Evolutionary conservation across 257 asterid genomes (phyloP).

Genomic region (Ehretia macrophylla): DNA sequence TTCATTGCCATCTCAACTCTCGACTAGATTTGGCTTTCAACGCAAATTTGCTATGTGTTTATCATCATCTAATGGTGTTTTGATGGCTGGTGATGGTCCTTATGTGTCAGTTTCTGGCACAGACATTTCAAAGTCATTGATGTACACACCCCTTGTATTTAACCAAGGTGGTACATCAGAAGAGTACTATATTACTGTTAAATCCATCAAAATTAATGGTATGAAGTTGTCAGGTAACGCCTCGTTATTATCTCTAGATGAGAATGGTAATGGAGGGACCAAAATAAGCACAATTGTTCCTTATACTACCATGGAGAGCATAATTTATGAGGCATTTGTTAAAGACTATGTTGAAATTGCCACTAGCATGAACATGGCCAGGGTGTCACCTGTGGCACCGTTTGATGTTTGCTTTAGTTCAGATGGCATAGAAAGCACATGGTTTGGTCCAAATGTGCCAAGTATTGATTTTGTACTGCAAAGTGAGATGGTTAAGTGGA

Average conservation of each 20-base stretch:
- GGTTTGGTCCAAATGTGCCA: constrained; percentile 38
- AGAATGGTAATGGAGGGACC: constrained; percentile 22
- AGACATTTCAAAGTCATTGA: constrained; percentile 41
- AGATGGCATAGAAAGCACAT: neutral
- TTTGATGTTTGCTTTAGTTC: constrained; percentile 59
- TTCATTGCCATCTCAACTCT: constrained; percentile 58
- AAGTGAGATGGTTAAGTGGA: constrained; percentile 90
- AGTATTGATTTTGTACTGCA: constrained; percentile 63
- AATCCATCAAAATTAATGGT: constrained; percentile 54
- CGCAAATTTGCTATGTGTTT: constrained; percentile 67
- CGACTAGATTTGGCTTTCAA: constrained; percentile 45
- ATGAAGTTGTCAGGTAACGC: constrained; percentile 23
- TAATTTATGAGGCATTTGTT: constrained; percentile 33
- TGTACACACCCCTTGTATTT: constrained; percentile 53
- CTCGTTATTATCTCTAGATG: constrained; percentile 7
- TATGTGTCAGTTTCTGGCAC: constrained; percentile 4
- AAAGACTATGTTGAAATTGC: constrained; percentile 46
- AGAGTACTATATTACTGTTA: constrained; percentile 51
- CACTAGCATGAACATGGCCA: constrained; percentile 36
- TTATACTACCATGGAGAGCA: constrained; percentile 57
- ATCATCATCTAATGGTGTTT: constrained; percentile 40
- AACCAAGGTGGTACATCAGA: constrained; percentile 16
- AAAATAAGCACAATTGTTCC: constrained; percentile 49
- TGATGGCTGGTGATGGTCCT: constrained; percentile 62
- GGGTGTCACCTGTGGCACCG: constrained; percentile 49